Evolutionary conservation across 176 grass and related monocot species (phyloP).

Genomic region (Dendrocalamus sinicus): DNA sequence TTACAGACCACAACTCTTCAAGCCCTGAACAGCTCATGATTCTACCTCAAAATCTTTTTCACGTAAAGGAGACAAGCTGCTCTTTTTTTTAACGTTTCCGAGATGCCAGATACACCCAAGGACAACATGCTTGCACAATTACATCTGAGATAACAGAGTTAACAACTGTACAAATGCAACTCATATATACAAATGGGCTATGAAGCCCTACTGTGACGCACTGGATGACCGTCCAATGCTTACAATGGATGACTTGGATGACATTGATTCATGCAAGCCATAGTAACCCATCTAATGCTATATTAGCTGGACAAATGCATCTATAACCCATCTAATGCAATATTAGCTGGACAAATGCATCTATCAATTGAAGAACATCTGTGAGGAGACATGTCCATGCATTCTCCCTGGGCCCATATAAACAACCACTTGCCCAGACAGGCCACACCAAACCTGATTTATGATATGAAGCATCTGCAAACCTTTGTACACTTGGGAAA

Average conservation of each 20-base stretch:
- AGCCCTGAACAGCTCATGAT: background rate
- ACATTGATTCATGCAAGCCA: conserved; percentile 29
- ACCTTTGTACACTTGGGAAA: conserved; percentile 68
- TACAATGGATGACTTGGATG: conserved; percentile 28
- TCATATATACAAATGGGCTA: conserved; percentile 51
- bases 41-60: background rate
- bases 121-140: conserved; percentile 16
- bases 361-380: conserved; percentile 42
- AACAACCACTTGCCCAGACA: conserved; percentile 63
- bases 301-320: conserved; percentile 50
- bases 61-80: background rate
- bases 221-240: conserved; percentile 32
- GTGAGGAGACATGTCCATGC: conserved; percentile 44
- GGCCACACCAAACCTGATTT: conserved; percentile 72
- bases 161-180: conserved; percentile 39
- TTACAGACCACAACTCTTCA: background rate
- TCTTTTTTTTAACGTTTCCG: conserved; percentile 3
- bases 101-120: conserved; percentile 18
- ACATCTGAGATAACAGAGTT: background rate
- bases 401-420: conserved; percentile 60
- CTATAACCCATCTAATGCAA: conserved; percentile 31
- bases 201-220: conserved; percentile 10
- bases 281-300: conserved; percentile 40
- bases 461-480: conserved; percentile 65
- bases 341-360: conserved; percentile 48